These are phyloP conservation scores for Debaryomyces psychrophilus DNA, from an alignment of 1,139 yeast genomes.

Conservation along the genomic window DNA sequence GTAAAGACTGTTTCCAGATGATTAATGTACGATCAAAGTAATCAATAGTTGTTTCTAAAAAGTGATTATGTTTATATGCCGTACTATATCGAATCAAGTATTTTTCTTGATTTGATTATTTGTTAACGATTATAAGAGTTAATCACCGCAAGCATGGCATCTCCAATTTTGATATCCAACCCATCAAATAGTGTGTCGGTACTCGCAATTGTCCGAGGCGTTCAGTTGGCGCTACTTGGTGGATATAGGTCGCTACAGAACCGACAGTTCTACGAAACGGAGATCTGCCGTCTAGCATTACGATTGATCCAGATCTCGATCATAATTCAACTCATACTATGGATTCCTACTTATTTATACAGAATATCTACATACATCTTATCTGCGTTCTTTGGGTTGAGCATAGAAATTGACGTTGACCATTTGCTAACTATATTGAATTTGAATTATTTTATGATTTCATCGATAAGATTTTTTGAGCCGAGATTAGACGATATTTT, in stretches of 20 bases:
- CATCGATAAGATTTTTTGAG: conserved; percentile 40
- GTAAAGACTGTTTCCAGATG: too few relatives aligned
- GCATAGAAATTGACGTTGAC: conserved; percentile 1
- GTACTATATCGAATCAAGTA: not conserved
- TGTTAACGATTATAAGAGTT: not conserved
- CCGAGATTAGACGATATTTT: conserved; percentile 45
- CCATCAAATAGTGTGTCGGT: conserved; percentile 39
- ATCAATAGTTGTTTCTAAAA: conserved; percentile 3
- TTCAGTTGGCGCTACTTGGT: conserved; percentile 55
- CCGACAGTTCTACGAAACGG: conserved; percentile 37
- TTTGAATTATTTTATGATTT: conserved; percentile 44
- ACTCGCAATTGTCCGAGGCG: conserved; percentile 53
- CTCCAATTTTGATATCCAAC: conserved; percentile 28
- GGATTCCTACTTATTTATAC: conserved; percentile 33
- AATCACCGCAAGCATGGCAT: conserved; percentile 21
- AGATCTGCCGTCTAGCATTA: conserved; percentile 37
- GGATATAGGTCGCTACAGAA: conserved; percentile 52
- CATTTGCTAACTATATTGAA: conserved; percentile 36
- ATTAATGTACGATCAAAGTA: not conserved
- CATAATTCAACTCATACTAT: conserved; percentile 37
- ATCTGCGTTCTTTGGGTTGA: conserved; percentile 14
- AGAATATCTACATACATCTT: conserved; percentile 16
- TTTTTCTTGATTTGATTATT: not conserved
- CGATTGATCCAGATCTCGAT: conserved; percentile 39
- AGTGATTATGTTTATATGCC: not conserved